Base-by-base conservation (phyloP, 225 moss, liverwort and hornwort species). In the Asterella californica region DNA sequence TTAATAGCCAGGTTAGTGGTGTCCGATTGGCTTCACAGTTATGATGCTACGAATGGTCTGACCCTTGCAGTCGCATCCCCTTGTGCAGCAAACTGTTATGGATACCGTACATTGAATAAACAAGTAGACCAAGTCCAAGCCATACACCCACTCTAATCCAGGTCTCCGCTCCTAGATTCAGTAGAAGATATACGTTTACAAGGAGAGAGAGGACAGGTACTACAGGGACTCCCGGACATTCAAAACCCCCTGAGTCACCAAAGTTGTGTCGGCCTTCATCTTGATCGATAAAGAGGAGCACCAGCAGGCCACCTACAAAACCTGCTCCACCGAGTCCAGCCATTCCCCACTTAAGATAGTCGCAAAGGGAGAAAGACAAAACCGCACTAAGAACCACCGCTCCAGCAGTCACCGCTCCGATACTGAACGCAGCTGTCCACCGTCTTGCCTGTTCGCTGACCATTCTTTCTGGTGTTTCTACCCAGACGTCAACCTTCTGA, bases 221-320 rank as follows among this genome's bases (percentile, higher is more conserved):
- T 37, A 73, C 90, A 65, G 96, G 96, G 82, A 96, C 91, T 83
- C 87, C 90, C 10, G 96, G 96, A 81, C 94, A 94, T 75, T 88
- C 79, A 79, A 96, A 96, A 92, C 96, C 92, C 90, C 96, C 96
- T 81, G 94, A 70, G 85, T 89, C 92, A 57, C 96, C 96, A 68
- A 96, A 96, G 45, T 86, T 89, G 80, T 96, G 96, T 10, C 84
- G 89, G 17, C 83, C 86, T 69, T 96, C 94, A 77, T 96, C 96
- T 89, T 96, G 90, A 52, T 96, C 92, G 67, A 94, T 90, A 78
- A 94, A 80, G 78, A 72, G 83, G 27, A 96, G 80, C 78, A 91
- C 78, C 4, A 83, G 81, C 12, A 86, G 78, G 76, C 89, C 94
- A 76, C 82, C 92, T 60, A 87, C 82, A 79, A 94, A 88, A 19